Percentiles rank a stretch among this genome's conserved stretches.
These are phyloP conservation scores for Daedalea quercina DNA, from an alignment of 768 basidiomycete species.

Conservation along the genomic window DNA sequence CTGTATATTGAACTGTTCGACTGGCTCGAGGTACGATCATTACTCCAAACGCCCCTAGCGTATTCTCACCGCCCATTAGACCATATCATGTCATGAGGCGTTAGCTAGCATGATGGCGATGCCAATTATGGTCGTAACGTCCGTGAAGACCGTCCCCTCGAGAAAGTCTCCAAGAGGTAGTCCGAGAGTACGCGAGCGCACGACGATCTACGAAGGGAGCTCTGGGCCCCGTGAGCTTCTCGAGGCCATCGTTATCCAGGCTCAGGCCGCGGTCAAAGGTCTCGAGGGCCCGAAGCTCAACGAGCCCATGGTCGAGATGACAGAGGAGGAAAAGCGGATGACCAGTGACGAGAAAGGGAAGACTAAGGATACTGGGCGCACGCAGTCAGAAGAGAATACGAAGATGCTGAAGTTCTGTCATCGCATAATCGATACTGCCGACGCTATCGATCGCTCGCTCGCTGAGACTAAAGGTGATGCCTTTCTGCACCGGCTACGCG, in stretches of 20 bases:
- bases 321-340: constrained; percentile 88
- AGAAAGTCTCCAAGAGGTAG: constrained; percentile 42
- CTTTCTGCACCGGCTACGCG: constrained; percentile 75
- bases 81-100: constrained; percentile 89
- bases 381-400: constrained; percentile 64
- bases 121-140: constrained; percentile 86
- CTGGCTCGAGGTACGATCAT: constrained; percentile 73
- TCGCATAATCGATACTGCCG: constrained; percentile 76
- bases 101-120: constrained; percentile 95
- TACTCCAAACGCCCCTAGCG: constrained; percentile 1
- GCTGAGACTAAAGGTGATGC: constrained; percentile 84
- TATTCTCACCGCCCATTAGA: constrained; percentile 39
- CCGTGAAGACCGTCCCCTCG: constrained; percentile 56
- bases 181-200: constrained; percentile 65
- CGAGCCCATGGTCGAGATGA: constrained; percentile 52
- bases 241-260: constrained; percentile 89
- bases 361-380: constrained; percentile 43
- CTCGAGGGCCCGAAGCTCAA: constrained; percentile 56
- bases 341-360: constrained; percentile 63
- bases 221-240: constrained; percentile 87
- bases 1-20: constrained; percentile 87
- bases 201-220: constrained; percentile 85
- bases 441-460: constrained; percentile 82
- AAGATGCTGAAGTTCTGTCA: constrained; percentile 79
- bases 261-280: constrained; percentile 86